Conservation (phyloP, 805 yeast species). For the Citeromyces nyonsensis region DNA sequence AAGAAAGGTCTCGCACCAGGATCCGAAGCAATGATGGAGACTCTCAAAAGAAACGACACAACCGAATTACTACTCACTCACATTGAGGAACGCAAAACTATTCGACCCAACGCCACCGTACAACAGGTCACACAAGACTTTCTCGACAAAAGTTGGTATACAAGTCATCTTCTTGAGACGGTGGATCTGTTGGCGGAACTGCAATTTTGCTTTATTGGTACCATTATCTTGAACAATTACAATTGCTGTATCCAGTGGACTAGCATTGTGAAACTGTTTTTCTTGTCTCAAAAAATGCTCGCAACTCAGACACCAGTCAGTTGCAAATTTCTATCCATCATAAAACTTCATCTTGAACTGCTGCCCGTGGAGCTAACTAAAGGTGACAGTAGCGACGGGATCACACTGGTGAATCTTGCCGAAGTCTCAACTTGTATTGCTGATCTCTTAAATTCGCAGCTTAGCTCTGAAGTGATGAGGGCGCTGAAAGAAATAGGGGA, state of each 20-base stretch:
- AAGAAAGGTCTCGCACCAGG: conserved; percentile 7
- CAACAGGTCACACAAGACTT: conserved; percentile 31
- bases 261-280: conserved; percentile 25
- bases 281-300: conserved; percentile 17
- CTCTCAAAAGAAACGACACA: conserved; percentile 11
- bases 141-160: conserved; percentile 48
- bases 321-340: conserved; percentile 12
- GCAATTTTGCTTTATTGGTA: conserved; percentile 31
- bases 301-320: conserved; percentile 11
- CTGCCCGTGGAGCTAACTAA: conserved; percentile 13
- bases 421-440: no score
- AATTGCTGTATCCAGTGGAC: conserved; percentile 57
- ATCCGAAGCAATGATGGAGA: conserved; percentile 11
- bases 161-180: conserved; percentile 16
- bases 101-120: conserved; percentile 18
- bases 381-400: no score
- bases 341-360: conserved; percentile 20
- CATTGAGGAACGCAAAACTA: conserved; percentile 22
- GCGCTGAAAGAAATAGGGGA: no score
- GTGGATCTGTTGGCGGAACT: conserved; percentile 32
- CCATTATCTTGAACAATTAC: conserved; percentile 41
- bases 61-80: conserved; percentile 24
- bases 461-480: no score
- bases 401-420: no score
- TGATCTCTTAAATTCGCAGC: no score